A percentile compares a stretch with the other conserved stretches of the same genome.
Conservation (phyloP, 192 early-diverging fungal species). For the Coemansia sp. region DNA sequence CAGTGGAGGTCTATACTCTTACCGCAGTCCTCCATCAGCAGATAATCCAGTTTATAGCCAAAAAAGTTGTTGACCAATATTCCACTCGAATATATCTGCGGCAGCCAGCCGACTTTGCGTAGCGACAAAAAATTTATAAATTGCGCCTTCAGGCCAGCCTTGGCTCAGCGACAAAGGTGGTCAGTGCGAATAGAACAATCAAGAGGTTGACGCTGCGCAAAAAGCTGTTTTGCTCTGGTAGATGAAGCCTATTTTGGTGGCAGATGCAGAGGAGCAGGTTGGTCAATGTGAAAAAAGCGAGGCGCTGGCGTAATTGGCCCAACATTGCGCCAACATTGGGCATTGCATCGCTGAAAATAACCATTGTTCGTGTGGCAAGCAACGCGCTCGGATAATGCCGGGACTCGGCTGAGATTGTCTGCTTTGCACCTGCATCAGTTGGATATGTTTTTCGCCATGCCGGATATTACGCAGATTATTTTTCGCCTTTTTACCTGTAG, state of each 20-base stretch:
- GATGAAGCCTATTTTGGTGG: conserved; percentile 45
- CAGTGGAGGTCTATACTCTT: not conserved
- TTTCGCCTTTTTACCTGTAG: too few species aligned
- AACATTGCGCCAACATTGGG: too few species aligned
- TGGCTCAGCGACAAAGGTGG: conserved; percentile 65
- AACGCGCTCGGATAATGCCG: too few species aligned
- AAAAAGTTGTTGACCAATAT: conserved; percentile 7
- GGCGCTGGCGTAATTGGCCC: too few species aligned
- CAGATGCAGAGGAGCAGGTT: conserved; percentile 42
- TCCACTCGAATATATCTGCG: conserved; percentile 9
- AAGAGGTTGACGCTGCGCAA: conserved; percentile 11
- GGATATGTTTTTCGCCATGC: too few species aligned
- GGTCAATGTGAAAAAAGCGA: conserved; percentile 25
- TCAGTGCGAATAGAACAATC: conserved; percentile 53
- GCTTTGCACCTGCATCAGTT: too few species aligned
- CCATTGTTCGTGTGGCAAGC: too few species aligned
- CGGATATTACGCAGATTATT: too few species aligned
- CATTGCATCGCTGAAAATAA: too few species aligned
- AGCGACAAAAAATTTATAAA: conserved; percentile 15
- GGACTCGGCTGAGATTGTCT: too few species aligned
- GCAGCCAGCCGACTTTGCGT: not conserved
- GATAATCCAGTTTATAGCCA: conserved; percentile 19
- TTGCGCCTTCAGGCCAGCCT: conserved; percentile 47
- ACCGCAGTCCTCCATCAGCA: conserved; percentile 23
- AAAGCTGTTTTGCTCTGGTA: conserved; percentile 30